phyloP scores from a whole-genome alignment of 139 green algal species.

The Chlorella sp. region DNA sequence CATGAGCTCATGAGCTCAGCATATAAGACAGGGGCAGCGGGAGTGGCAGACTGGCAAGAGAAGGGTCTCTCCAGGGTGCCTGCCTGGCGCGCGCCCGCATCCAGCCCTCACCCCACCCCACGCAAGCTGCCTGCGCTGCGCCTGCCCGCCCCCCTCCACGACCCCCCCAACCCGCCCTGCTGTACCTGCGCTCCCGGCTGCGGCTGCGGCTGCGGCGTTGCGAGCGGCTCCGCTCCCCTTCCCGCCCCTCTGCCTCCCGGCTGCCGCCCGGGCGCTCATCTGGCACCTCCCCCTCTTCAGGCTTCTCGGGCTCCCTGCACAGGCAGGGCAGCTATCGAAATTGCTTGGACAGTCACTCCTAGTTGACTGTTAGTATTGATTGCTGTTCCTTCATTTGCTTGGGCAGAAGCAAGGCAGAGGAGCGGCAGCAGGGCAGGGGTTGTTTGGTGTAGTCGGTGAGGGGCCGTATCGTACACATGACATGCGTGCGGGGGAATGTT shows the following conservation, averaged over 20 bases:
- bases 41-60: too few species aligned
- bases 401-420: background rate
- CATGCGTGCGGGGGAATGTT: too few species aligned
- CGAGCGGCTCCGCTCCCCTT: background rate
- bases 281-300: slow-evolving; percentile 13
- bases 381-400: too few species aligned
- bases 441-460: too few species aligned
- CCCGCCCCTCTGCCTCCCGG: background rate
- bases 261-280: background rate
- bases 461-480: background rate
- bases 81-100: background rate
- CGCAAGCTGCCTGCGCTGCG: background rate
- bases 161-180: too few species aligned
- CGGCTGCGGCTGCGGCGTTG: slow-evolving; percentile 17
- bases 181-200: slow-evolving; percentile 6
- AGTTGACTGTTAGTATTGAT: too few species aligned
- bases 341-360: too few species aligned
- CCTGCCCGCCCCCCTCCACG: too few species aligned
- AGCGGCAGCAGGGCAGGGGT: background rate
- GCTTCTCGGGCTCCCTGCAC: background rate
- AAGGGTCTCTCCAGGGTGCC: too few species aligned
- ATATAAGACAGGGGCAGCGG: too few species aligned
- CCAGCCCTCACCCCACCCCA: background rate
- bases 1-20: too few species aligned
- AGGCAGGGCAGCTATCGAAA: background rate